phyloP scores from a whole-genome alignment of 768 basidiomycete species.

The Serendipita sp. region DNA sequence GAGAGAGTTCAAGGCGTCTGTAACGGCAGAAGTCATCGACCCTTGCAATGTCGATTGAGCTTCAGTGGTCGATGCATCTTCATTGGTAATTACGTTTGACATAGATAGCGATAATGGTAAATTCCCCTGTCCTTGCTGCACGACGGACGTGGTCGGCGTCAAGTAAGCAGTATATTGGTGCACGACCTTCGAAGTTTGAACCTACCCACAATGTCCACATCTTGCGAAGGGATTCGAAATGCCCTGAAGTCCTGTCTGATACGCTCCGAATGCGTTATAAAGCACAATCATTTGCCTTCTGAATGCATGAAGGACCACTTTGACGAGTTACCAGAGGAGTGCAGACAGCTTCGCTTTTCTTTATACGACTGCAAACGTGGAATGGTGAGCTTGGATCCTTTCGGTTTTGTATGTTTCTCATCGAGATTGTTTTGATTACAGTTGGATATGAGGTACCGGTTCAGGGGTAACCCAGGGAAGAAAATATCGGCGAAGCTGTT shows the following conservation, averaged over 20 bases:
- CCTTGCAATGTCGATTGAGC: no score
- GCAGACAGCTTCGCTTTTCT: conserved; percentile 60
- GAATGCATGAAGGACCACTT: conserved; percentile 65
- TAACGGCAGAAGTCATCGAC: no score
- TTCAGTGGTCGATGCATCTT: no score
- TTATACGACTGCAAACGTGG: conserved; percentile 84
- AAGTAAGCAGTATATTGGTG: no score
- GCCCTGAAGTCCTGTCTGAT: conserved; percentile 75
- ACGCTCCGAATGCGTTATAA: conserved; percentile 73
- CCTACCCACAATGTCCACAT: conserved; percentile 44
- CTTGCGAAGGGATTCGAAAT: conserved; percentile 56
- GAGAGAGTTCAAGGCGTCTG: no score
- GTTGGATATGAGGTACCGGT: conserved; percentile 76
- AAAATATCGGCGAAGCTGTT: not conserved
- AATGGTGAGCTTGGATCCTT: conserved; percentile 37
- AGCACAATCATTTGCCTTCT: conserved; percentile 61
- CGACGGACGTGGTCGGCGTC: no score
- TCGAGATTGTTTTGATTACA: conserved; percentile 16
- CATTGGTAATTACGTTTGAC: no score
- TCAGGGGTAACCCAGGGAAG: conserved; percentile 39
- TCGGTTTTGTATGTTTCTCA: no score
- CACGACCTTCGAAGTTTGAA: not conserved
- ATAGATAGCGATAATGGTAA: no score
- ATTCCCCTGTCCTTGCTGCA: no score
- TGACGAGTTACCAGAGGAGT: conserved; percentile 64